Percentiles rank a stretch among this genome's conserved stretches.
phyloP scores from a whole-genome alignment of 768 basidiomycete species.

The Kondoa malvinella region DNA sequence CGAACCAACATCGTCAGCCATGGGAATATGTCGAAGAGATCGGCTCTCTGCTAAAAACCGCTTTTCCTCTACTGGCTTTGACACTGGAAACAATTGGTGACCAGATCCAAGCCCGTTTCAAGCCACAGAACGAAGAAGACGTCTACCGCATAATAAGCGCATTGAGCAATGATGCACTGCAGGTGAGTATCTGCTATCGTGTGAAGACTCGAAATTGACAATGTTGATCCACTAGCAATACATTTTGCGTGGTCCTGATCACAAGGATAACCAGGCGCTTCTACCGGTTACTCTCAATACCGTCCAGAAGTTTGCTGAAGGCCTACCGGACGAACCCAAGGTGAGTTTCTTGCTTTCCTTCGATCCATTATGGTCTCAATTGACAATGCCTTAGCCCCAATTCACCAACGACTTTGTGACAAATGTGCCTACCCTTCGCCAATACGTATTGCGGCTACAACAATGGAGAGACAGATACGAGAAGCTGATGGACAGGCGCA shows the following conservation, averaged over 20 bases:
- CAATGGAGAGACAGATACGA: conserved; percentile 87
- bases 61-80: conserved; percentile 81
- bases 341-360: not conserved
- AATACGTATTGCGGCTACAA: conserved; percentile 79
- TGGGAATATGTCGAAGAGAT: conserved; percentile 89
- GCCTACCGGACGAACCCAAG: not conserved
- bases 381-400: conserved; percentile 43
- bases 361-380: not conserved
- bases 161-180: conserved; percentile 68
- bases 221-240: not conserved
- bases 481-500: conserved; percentile 52
- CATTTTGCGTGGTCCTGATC: not conserved
- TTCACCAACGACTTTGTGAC: conserved; percentile 81
- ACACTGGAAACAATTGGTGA: conserved; percentile 96
- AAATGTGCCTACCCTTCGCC: conserved; percentile 58
- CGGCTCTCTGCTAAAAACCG: conserved; percentile 79
- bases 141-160: conserved; percentile 79
- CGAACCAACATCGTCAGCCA: conserved; percentile 37
- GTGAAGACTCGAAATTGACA: not conserved
- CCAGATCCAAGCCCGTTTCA: conserved; percentile 76
- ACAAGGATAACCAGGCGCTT: not conserved
- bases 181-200: conserved; percentile 40
- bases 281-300: not conserved
- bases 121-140: conserved; percentile 76
- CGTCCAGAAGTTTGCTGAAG: not conserved